These are phyloP conservation scores for Thelephora aurantiotincta DNA, from an alignment of 768 basidiomycete genomes.

Conservation along the genomic window DNA sequence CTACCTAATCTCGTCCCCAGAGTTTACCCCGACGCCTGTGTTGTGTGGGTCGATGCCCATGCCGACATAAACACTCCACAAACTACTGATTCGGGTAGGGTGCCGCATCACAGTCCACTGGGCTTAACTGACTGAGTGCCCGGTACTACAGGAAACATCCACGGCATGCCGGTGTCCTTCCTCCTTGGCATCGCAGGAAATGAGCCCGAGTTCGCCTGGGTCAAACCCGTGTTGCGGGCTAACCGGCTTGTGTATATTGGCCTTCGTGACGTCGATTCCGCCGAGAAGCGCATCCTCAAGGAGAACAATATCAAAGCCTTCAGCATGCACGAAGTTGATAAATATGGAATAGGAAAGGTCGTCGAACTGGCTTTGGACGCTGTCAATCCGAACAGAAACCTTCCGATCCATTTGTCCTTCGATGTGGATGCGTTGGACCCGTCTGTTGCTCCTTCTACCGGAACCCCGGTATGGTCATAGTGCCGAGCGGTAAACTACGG, in stretches of 20 bases:
- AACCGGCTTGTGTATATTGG: conserved; percentile 91
- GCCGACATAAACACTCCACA: conserved; percentile 90
- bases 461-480: conserved; percentile 50
- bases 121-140: neutral
- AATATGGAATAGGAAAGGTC: conserved; percentile 84
- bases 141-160: conserved; percentile 62
- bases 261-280: conserved; percentile 81
- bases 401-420: conserved; percentile 90
- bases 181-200: conserved; percentile 38
- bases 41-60: conserved; percentile 96
- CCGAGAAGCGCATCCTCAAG: conserved; percentile 77
- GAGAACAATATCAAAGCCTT: conserved; percentile 70
- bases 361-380: conserved; percentile 94
- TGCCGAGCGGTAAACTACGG: neutral
- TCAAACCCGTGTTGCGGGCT: conserved; percentile 52
- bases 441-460: conserved; percentile 89
- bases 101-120: neutral
- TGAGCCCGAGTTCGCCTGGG: conserved; percentile 36
- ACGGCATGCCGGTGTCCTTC: conserved; percentile 98
- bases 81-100: conserved; percentile 59
- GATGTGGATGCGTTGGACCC: conserved; percentile 96
- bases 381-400: conserved; percentile 73
- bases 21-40: conserved; percentile 63
- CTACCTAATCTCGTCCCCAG: conserved; percentile 20
- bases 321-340: conserved; percentile 53